A percentile compares a stretch with the other conserved stretches of the same genome.
phyloP scores from a whole-genome alignment of 2,329 filamentous ascomycete genomes.

The Talaromyces sp. region DNA sequence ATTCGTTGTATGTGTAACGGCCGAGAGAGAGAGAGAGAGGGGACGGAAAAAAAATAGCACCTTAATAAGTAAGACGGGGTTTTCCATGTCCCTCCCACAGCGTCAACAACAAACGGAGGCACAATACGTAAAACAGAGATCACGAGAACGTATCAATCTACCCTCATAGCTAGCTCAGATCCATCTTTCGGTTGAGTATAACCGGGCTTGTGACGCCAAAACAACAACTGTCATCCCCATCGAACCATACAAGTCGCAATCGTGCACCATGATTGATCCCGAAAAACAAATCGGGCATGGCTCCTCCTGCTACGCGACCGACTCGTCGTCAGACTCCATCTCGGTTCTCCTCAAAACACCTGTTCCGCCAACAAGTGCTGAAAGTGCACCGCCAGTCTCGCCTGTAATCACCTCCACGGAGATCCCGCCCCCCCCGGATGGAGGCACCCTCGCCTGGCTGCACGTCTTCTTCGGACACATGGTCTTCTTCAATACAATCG shows the following conservation, averaged over 20 bases:
- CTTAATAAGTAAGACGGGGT: background rate
- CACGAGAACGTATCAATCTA: background rate
- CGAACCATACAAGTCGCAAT: background rate
- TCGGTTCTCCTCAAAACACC: background rate
- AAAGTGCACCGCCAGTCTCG: background rate
- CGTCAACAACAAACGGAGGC: background rate
- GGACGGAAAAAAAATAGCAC: background rate
- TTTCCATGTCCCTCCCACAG: background rate
- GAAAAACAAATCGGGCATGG: background rate
- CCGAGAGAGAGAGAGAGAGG: too few relatives aligned
- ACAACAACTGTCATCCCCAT: background rate
- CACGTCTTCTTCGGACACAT: constrained; percentile 31
- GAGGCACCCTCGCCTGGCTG: constrained; percentile 30
- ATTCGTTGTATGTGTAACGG: background rate
- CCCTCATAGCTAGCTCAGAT: background rate
- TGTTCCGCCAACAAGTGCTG: background rate
- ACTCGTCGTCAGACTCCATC: background rate
- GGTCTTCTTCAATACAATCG: constrained; percentile 28
- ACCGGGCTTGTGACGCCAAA: background rate
- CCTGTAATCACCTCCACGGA: background rate
- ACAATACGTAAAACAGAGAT: background rate
- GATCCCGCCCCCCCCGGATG: constrained; percentile 26
- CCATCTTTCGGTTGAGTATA: background rate
- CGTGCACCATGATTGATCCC: background rate
- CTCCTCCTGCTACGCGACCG: background rate